Conservation (phyloP, 345 rosid species). For the Populus davidiana region DNA sequence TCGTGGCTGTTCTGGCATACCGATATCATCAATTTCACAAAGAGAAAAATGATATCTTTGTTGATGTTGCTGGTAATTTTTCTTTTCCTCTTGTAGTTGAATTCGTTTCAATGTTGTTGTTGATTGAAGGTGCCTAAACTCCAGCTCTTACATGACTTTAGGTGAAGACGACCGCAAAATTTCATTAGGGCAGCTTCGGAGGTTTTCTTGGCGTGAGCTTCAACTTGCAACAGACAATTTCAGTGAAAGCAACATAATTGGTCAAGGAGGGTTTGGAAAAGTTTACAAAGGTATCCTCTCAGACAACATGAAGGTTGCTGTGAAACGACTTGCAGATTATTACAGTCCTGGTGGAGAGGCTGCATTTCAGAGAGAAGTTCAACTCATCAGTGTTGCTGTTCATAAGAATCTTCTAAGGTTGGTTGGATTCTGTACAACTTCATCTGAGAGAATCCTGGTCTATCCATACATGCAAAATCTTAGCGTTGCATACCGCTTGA, state of each 20-base stretch:
- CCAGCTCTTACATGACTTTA: constrained; percentile 8
- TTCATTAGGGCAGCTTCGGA: constrained; percentile 63
- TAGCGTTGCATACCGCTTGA: constrained; percentile 73
- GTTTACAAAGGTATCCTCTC: constrained; percentile 82
- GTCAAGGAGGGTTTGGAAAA: constrained; percentile 94
- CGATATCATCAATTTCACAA: constrained; percentile 44
- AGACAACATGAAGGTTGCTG: constrained; percentile 71
- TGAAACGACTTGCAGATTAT: constrained; percentile 75
- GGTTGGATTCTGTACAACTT: constrained; percentile 76
- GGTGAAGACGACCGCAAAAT: constrained; percentile 76
- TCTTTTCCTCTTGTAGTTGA: background rate
- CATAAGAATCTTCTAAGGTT: constrained; percentile 77
- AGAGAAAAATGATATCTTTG: constrained; percentile 46
- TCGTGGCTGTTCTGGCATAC: constrained; percentile 48
- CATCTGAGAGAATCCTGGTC: constrained; percentile 75
- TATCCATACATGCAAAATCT: constrained; percentile 90
- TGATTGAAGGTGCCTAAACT: background rate
- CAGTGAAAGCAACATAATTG: constrained; percentile 68
- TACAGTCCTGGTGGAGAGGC: constrained; percentile 80
- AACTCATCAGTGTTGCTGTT: constrained; percentile 77
- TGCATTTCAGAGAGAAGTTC: constrained; percentile 80
- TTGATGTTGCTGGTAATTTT: constrained; percentile 71
- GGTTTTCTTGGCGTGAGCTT: constrained; percentile 72
- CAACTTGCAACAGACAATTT: constrained; percentile 82
- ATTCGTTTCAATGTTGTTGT: background rate